Percentiles rank a stretch among this genome's conserved stretches.
Evolutionary conservation across 495 filamentous ascomycete species (phyloP).

Genomic region (Penicillium robsamsonii): DNA sequence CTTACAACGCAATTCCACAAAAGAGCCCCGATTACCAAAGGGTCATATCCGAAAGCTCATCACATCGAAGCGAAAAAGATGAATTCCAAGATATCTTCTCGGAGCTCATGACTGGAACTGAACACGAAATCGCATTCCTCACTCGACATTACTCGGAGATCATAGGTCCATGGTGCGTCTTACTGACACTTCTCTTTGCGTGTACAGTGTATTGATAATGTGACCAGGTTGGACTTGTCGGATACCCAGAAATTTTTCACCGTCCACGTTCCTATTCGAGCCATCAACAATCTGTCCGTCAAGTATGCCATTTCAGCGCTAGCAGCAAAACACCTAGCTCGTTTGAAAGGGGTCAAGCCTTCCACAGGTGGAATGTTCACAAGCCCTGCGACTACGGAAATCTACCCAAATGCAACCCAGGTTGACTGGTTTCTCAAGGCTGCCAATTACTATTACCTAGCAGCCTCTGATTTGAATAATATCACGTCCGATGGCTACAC

Average conservation of each 20-base stretch:
- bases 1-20: conserved; percentile 1
- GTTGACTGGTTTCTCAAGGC: conserved; percentile 46
- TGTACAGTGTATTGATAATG: conserved; percentile 8
- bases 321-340: conserved; percentile 42
- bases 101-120: conserved; percentile 41
- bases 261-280: conserved; percentile 38
- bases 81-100: conserved; percentile 44
- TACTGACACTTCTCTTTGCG: background rate
- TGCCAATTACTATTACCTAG: conserved; percentile 44
- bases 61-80: conserved; percentile 34
- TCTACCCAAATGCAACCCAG: conserved; percentile 36
- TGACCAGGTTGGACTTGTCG: conserved; percentile 39
- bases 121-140: conserved; percentile 43
- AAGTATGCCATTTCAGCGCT: conserved; percentile 40
- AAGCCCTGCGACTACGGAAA: conserved; percentile 37
- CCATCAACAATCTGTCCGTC: conserved; percentile 33
- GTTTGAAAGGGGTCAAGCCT: conserved; percentile 36
- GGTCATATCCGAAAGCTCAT: conserved; percentile 17
- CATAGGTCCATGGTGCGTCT: conserved; percentile 37
- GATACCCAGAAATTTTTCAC: conserved; percentile 41
- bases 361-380: conserved; percentile 26
- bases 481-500: conserved; percentile 34
- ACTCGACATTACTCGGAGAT: conserved; percentile 37
- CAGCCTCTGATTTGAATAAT: conserved; percentile 30
- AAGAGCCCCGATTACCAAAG: conserved; percentile 12